A percentile compares a stretch with the other conserved stretches of the same genome.
These are phyloP conservation scores for Talaromyces sp. DNA, from an alignment of 2,329 filamentous ascomycete species.

Conservation along the genomic window DNA sequence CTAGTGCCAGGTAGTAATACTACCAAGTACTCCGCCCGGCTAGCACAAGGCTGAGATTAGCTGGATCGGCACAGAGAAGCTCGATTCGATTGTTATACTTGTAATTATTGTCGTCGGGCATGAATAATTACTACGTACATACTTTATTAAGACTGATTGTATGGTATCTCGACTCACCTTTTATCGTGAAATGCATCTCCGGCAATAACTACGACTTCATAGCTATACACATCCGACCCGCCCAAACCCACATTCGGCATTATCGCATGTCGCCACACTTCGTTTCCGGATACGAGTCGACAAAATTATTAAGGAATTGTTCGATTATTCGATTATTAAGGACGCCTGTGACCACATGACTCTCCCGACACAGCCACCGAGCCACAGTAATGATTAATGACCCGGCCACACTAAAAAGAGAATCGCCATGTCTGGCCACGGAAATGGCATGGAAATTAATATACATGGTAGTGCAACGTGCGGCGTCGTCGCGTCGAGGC, in stretches of 20 bases:
- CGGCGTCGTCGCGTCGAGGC: neutral
- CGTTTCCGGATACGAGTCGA: neutral
- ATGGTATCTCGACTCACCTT: neutral
- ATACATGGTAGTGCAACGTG: neutral
- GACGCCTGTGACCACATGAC: neutral
- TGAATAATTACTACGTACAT: neutral
- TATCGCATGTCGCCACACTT: neutral
- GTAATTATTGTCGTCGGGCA: neutral
- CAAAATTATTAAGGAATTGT: neutral
- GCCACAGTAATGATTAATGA: neutral
- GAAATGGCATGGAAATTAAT: no score
- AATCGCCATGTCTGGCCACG: neutral
- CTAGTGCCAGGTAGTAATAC: no score
- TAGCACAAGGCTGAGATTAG: neutral
- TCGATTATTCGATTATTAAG: neutral
- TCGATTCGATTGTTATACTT: neutral
- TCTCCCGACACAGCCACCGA: neutral
- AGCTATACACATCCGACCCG: neutral
- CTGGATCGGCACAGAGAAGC: neutral
- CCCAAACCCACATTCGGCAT: neutral
- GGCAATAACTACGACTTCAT: no score
- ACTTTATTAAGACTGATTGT: neutral
- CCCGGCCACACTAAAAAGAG: neutral
- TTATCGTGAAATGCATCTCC: neutral
- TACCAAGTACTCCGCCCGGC: neutral